Base-by-base conservation (phyloP, 768 basidiomycete species). In the Suillus brevipes region DNA sequence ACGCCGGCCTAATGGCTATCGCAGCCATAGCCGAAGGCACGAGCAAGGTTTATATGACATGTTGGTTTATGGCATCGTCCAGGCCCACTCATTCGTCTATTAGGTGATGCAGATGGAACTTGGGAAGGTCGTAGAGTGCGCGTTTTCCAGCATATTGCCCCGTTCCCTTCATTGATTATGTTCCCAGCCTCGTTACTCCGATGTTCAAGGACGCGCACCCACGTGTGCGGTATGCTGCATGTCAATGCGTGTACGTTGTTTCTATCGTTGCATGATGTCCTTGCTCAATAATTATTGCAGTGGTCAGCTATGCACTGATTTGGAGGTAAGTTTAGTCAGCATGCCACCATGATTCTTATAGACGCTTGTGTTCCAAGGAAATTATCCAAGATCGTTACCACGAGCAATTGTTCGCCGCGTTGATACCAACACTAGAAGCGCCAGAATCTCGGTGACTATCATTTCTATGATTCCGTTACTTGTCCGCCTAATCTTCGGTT, bases 261-360 rank as follows among this genome's bases (percentile, higher is more conserved):
- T 14, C 31, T 61, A 64, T 28, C n/a, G 8, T 62, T 64, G 42
- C 25, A 7, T 45, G 14, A 58, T 34, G n/a, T 37, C 42, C 52
- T 18, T 47, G 14, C 50, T 64, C 53, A 53, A 55, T 68, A 36
- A 66, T 25, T 23, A 10, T 42, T 66, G 37, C 68, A 92, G 94
- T 56, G 94, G 94, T 0, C 94, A 95, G 73, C 79, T 97, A 5
- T 95, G 94, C 73, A 94, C 92, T 5, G 94, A 96, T 78, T 81
- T 95, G 52, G 92, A 93, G 79, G 92, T 91, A 73, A 58, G 80
- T 69, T 20, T 16, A 31, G 36, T 14, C 61, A 18, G 18, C 13
- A 10, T 43, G 9, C 25, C 18, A 59, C 18, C 25, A 28, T 45
- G 65, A 47, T 20, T 31, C 37, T 23, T 20, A 31, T n/a, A 55